Evolutionary conservation across 2,329 filamentous ascomycete species (phyloP), one percentile per base, ranked within the genome.

Genomic region (Didymella exigua): DNA sequence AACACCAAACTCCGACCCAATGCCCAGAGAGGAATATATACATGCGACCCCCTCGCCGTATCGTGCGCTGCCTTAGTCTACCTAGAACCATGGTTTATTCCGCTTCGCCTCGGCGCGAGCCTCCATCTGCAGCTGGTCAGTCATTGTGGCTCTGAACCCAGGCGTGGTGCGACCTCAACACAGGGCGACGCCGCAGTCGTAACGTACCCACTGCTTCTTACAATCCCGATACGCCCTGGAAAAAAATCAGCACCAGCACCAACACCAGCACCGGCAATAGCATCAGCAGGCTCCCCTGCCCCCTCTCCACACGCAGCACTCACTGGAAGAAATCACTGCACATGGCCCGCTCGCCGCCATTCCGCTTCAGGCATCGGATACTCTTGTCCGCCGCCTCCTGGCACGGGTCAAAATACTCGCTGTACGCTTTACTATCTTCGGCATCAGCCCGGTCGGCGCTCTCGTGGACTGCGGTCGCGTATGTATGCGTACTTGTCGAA

Each of bases 261-360:
- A 30, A 5, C 16, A 19, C 14, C 13, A 1, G 6, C 16, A 31
- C 8, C 11, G 1, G 9, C 14, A 4, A 31, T 31, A 4, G 5
- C 11, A 13, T n/a, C 29, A 14, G 21, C 5, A 21, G 6, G 8
- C n/a, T 8, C 18, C 9, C 7, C 16, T 16, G 6, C 8, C n/a
- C 16, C 4, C 31, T 33, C n/a, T 18, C 24, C 10, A 24, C 33
- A 24, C 18, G n/a, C 24, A 21, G 19, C 33, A 57, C 69, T 56
- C 74, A 97, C 92, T 97, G 91, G 72, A 99, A 98, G 73, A 96
- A 98, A 75, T 98, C 93, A 61, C 84, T 82, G 73, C 95, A 99
- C 89, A 98, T 89, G n/a, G 87, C 81, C 62, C 87, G 85, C 72
- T 98, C 91, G 13, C 90, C 93, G 19, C 84, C 87, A 74, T 99